A percentile compares a stretch with the other conserved stretches of the same genome.
Conservation (phyloP, 257 asterid genomes). For the Marsdenia floribunda region DNA sequence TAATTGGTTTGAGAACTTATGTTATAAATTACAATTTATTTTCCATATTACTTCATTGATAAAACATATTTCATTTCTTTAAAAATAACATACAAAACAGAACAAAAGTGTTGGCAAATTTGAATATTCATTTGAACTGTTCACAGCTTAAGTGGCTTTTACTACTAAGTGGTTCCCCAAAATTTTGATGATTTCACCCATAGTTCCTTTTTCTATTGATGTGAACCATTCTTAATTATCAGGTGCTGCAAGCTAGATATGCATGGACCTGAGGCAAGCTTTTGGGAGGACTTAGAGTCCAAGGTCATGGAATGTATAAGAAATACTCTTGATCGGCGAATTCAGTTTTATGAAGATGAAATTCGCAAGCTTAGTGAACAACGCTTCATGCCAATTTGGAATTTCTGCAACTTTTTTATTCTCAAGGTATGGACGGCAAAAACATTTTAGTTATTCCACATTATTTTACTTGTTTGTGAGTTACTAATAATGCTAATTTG, state of each 20-base stretch:
- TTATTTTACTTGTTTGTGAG: background rate
- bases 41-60: background rate
- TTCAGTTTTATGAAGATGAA: constrained; percentile 96
- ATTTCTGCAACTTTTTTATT: constrained; percentile 92
- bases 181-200: background rate
- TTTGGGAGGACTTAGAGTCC: constrained; percentile 91
- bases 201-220: constrained; percentile 17
- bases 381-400: constrained; percentile 95
- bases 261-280: constrained; percentile 75
- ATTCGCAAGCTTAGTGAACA: constrained; percentile 97
- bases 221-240: constrained; percentile 24
- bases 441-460: background rate
- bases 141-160: background rate
- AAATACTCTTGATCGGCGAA: constrained; percentile 88
- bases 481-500: background rate
- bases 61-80: background rate
- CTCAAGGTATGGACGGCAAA: constrained; percentile 49
- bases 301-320: constrained; percentile 82
- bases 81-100: constrained; percentile 1
- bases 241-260: constrained; percentile 97
- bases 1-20: background rate
- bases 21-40: background rate
- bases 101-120: background rate
- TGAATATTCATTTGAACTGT: background rate
- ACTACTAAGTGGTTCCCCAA: background rate